Conservation (phyloP, 345 rosid species). For the Populus deltoides region DNA sequence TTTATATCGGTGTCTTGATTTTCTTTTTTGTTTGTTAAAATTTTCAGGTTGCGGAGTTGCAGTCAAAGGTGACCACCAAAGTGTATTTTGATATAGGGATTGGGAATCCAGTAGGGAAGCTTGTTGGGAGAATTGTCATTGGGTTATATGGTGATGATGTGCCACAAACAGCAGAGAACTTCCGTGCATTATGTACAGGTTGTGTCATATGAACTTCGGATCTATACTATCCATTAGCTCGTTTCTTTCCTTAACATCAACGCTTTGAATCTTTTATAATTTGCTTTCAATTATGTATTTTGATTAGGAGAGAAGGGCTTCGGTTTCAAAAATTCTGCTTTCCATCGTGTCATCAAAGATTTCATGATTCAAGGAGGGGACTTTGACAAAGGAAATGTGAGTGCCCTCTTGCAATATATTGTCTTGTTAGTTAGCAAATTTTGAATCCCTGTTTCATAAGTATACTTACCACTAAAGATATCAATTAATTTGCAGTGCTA, state of each 20-base stretch:
- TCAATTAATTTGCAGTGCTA: background rate
- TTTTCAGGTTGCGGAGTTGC: constrained; percentile 46
- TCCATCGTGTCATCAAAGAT: constrained; percentile 94
- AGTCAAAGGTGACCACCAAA: constrained; percentile 82
- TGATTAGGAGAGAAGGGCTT: constrained; percentile 92
- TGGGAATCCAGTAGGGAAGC: constrained; percentile 88
- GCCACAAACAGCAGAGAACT: constrained; percentile 91
- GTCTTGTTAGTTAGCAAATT: background rate
- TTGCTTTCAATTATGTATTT: constrained; percentile 5
- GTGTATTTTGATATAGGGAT: constrained; percentile 91
- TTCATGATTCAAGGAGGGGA: constrained; percentile 99
- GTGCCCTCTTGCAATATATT: constrained; percentile 17
- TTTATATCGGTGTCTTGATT: background rate
- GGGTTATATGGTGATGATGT: constrained; percentile 95
- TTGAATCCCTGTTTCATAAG: background rate
- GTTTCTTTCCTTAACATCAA: background rate
- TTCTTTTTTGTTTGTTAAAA: background rate
- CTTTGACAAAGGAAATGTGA: constrained; percentile 94
- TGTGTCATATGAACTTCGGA: background rate
- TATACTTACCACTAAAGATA: background rate
- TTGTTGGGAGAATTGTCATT: constrained; percentile 82
- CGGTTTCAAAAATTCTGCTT: constrained; percentile 71
- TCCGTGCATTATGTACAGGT: constrained; percentile 98
- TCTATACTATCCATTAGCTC: background rate
- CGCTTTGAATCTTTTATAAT: constrained; percentile 1